These are phyloP conservation scores for Botrytis deweyae DNA, from an alignment of 2,329 filamentous ascomycete species.

Conservation along the genomic window DNA sequence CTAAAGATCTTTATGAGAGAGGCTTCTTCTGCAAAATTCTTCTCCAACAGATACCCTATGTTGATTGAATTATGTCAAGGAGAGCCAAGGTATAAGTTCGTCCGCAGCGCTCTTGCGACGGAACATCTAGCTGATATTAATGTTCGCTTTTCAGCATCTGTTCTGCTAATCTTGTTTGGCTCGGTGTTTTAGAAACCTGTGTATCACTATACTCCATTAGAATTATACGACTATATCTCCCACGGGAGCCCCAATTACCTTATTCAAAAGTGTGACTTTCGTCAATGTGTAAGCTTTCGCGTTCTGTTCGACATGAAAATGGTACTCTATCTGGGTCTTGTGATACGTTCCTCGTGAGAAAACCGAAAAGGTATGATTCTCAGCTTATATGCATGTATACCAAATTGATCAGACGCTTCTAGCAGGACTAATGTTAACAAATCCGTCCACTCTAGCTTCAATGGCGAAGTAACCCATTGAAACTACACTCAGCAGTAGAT, in stretches of 20 bases:
- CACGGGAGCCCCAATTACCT: background rate
- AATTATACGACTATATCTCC: background rate
- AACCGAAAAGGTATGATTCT: background rate
- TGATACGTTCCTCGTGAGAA: rapidly evolving
- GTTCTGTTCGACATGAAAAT: too few relatives aligned
- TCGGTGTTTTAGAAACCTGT: background rate
- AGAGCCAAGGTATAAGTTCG: background rate
- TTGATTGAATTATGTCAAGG: too few relatives aligned
- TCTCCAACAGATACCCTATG: background rate
- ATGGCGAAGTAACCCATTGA: background rate
- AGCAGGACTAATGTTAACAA: background rate
- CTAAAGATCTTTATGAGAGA: background rate
- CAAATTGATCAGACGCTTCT: background rate
- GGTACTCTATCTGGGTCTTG: too few relatives aligned
- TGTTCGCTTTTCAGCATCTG: background rate
- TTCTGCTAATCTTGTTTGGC: background rate
- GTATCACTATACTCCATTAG: rapidly evolving
- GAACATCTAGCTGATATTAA: background rate
- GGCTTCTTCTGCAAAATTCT: rapidly evolving
- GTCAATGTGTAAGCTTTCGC: background rate
- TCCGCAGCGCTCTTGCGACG: background rate
- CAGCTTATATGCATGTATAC: background rate
- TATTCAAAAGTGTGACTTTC: background rate
- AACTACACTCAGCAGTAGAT: background rate
- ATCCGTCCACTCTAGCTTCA: background rate